A percentile compares a stretch with the other conserved stretches of the same genome.
Evolutionary conservation across 306 rosid genomes (phyloP).

Genomic region (Dryas drummondii): DNA sequence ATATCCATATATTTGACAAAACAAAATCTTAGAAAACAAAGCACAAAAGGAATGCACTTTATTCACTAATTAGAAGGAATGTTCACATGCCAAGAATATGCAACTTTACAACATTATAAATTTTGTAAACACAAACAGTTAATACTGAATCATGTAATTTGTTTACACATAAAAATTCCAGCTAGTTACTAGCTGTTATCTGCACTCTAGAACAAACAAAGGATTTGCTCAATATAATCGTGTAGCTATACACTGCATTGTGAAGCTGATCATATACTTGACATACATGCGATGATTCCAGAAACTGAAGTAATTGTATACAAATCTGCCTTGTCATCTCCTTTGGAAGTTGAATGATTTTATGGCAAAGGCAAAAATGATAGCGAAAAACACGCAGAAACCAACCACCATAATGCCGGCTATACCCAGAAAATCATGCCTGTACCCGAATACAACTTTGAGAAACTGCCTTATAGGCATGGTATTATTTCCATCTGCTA

Average conservation of each 20-base stretch:
- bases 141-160: constrained; percentile 14
- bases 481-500: constrained; percentile 53
- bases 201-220: constrained; percentile 7
- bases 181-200: constrained; percentile 25
- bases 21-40: not conserved
- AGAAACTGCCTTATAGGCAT: constrained; percentile 50
- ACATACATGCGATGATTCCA: constrained; percentile 6
- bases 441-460: constrained; percentile 64
- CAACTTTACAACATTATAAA: not conserved
- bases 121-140: not conserved
- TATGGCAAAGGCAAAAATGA: constrained; percentile 83
- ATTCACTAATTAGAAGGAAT: not conserved
- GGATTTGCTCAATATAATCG: constrained; percentile 10
- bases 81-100: not conserved
- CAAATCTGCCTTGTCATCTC: constrained; percentile 50
- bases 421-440: constrained; percentile 71
- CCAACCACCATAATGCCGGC: constrained; percentile 79
- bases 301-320: constrained; percentile 3
- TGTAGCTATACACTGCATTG: constrained; percentile 37
- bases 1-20: not conserved
- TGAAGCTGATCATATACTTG: constrained; percentile 28
- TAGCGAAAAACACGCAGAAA: constrained; percentile 79
- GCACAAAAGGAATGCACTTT: not conserved
- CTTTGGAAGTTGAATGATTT: constrained; percentile 99
- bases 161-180: constrained; percentile 35